These are phyloP conservation scores for Eimeria falciformis DNA, from an alignment of 169 alveolate genomes.

Conservation along the genomic window DNA sequence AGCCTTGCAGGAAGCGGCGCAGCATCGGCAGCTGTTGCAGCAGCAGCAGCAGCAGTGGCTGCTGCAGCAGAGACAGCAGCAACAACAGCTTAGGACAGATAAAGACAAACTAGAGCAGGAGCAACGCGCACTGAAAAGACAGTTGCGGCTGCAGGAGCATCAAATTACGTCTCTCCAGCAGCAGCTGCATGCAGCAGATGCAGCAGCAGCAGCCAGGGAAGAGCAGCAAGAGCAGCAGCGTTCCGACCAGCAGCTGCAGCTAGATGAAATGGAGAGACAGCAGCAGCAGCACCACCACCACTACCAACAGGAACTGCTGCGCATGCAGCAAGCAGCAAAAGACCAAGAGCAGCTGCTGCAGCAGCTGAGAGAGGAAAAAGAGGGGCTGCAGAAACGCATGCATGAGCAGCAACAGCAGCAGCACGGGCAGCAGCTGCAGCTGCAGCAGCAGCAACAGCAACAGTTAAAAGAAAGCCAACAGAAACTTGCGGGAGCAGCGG, in stretches of 20 bases:
- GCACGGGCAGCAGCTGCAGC: conserved; percentile 35
- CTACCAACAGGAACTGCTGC: conserved; percentile 23
- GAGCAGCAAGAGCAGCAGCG: conserved; percentile 65
- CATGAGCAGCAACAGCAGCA: conserved; percentile 5
- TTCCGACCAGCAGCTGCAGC: conserved; percentile 26
- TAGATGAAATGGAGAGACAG: conserved; percentile 39
- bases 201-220: conserved; percentile 65
- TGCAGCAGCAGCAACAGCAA: conserved; percentile 51
- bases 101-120: conserved; percentile 23
- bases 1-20: conserved; percentile 50
- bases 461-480: background rate
- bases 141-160: conserved; percentile 62
- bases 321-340: conserved; percentile 7
- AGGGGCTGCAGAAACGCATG: background rate
- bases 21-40: conserved; percentile 69
- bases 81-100: conserved; percentile 50
- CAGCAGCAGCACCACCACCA: conserved; percentile 70
- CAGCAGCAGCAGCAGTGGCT: conserved; percentile 69
- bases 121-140: background rate
- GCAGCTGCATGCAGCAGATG: conserved; percentile 65
- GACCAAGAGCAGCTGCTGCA: background rate
- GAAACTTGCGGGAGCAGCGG: conserved; percentile 37
- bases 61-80: conserved; percentile 65
- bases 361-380: background rate
- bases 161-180: conserved; percentile 65